phyloP scores from a whole-genome alignment of 768 basidiomycete genomes.

The Mycena leptocephala region DNA sequence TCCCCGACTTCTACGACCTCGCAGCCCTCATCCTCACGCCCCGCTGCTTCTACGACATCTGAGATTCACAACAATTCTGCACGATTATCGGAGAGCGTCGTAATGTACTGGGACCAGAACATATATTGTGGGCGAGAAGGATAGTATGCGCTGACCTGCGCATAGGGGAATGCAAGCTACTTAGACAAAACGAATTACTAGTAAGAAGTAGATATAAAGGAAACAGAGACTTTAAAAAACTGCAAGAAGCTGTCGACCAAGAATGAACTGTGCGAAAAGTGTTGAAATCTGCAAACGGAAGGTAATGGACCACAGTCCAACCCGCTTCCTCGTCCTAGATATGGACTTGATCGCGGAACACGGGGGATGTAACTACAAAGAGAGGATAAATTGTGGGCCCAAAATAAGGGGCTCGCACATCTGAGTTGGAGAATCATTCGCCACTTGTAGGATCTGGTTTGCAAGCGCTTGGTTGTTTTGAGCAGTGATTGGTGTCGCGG shows the following conservation, averaged over 20 bases:
- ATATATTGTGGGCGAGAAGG: too few species aligned
- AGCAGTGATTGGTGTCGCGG: slow-evolving; percentile 10
- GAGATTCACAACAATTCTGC: too few species aligned
- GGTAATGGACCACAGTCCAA: neutral
- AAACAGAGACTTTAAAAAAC: neutral
- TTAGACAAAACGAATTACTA: neutral
- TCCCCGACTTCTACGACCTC: slow-evolving; percentile 22
- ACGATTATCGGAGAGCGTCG: too few species aligned
- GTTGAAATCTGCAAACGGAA: neutral
- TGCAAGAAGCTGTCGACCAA: neutral
- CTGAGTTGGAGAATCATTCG: too few species aligned
- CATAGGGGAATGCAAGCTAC: neutral
- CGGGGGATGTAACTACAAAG: neutral
- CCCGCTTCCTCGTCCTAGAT: neutral
- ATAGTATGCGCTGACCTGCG: too few species aligned
- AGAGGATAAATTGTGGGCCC: too few species aligned
- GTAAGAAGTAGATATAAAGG: neutral
- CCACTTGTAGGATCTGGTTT: too few species aligned
- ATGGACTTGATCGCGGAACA: neutral
- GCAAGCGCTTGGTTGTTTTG: neutral
- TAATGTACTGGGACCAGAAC: too few species aligned
- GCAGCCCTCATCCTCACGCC: neutral
- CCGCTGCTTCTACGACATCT: slow-evolving; percentile 12
- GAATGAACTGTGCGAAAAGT: neutral
- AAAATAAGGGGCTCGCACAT: too few species aligned